phyloP scores from a whole-genome alignment of 495 filamentous ascomycete genomes.

The Symbiotaphrina buchneri region DNA sequence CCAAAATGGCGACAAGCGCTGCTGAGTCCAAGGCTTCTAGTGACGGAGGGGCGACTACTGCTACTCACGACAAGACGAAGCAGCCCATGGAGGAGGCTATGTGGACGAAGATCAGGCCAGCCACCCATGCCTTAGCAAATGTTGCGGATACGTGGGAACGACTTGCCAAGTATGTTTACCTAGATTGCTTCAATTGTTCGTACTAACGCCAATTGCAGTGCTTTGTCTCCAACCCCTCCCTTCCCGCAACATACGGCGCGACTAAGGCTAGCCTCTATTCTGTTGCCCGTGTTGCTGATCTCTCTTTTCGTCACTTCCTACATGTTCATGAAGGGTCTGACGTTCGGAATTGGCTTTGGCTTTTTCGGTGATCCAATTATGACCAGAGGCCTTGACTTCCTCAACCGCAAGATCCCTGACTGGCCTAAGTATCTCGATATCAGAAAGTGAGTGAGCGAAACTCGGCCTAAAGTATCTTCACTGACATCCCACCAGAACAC shows the following conservation, averaged over 20 bases:
- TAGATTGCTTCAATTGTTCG: neutral
- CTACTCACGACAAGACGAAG: slow-evolving; percentile 60
- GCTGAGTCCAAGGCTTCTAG: slow-evolving; percentile 35
- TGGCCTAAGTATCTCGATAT: slow-evolving; percentile 58
- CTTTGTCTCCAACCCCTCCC: slow-evolving; percentile 54
- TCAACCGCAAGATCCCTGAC: slow-evolving; percentile 45
- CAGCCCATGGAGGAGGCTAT: slow-evolving; percentile 61
- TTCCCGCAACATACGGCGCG: slow-evolving; percentile 42
- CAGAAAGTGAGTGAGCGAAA: slow-evolving; percentile 25
- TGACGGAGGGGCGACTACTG: slow-evolving; percentile 17
- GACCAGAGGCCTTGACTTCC: slow-evolving; percentile 25
- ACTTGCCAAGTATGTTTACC: slow-evolving; percentile 43
- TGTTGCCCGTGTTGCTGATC: slow-evolving; percentile 30
- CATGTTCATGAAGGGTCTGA: slow-evolving; percentile 45
- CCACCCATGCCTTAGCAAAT: slow-evolving; percentile 57
- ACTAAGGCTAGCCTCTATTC: slow-evolving; percentile 34
- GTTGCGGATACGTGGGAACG: slow-evolving; percentile 61
- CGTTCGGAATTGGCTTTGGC: slow-evolving; percentile 40
- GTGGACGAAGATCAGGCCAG: slow-evolving; percentile 48
- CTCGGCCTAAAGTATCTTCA: slow-evolving; percentile 1
- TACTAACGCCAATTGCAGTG: slow-evolving; percentile 16
- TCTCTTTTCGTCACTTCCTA: slow-evolving; percentile 47
- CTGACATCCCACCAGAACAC: slow-evolving; percentile 22
- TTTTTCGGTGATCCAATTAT: slow-evolving; percentile 72
- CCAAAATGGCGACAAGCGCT: slow-evolving; percentile 25